Conservation (phyloP, 495 filamentous ascomycete species). For the Cercophora newfieldiana region DNA sequence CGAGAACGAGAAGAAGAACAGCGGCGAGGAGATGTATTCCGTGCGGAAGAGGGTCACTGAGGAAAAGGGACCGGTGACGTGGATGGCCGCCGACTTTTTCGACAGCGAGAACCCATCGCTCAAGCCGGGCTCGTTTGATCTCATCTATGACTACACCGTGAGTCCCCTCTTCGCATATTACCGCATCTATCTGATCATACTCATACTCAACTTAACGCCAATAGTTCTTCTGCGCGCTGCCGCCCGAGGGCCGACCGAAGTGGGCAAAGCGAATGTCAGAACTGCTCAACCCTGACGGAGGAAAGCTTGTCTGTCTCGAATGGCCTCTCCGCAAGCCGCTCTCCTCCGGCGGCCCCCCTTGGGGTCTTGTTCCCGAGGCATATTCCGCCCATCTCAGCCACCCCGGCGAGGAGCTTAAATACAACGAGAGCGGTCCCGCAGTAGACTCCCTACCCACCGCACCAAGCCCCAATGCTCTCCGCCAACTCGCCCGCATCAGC, state of each 20-base stretch:
- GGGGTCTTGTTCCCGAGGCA: conserved; percentile 57
- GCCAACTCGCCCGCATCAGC: conserved; percentile 62
- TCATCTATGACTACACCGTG: conserved; percentile 86
- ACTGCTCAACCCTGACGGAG: conserved; percentile 61
- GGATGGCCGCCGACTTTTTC: conserved; percentile 74
- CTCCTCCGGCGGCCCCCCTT: conserved; percentile 67
- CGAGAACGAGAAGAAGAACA: conserved; percentile 42
- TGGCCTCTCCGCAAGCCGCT: conserved; percentile 73
- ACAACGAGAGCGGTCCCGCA: conserved; percentile 58
- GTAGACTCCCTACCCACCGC: conserved; percentile 36
- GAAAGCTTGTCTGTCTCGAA: conserved; percentile 74
- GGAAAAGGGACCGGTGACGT: conserved; percentile 57
- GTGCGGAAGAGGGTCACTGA: conserved; percentile 38
- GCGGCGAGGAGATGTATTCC: conserved; percentile 43
- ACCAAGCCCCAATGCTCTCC: conserved; percentile 49
- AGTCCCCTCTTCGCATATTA: too few species aligned
- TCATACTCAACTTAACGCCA: neutral
- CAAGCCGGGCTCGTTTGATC: conserved; percentile 60
- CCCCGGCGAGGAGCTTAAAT: conserved; percentile 65
- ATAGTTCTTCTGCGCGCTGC: conserved; percentile 81
- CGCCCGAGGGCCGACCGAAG: conserved; percentile 59
- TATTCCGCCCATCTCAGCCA: conserved; percentile 67
- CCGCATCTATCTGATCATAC: conserved; percentile 5
- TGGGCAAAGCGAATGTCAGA: conserved; percentile 69
- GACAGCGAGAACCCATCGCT: conserved; percentile 41